Base-by-base conservation (phyloP, 2,329 filamentous ascomycete genomes). In the Bimuria novae-zelandiae region DNA sequence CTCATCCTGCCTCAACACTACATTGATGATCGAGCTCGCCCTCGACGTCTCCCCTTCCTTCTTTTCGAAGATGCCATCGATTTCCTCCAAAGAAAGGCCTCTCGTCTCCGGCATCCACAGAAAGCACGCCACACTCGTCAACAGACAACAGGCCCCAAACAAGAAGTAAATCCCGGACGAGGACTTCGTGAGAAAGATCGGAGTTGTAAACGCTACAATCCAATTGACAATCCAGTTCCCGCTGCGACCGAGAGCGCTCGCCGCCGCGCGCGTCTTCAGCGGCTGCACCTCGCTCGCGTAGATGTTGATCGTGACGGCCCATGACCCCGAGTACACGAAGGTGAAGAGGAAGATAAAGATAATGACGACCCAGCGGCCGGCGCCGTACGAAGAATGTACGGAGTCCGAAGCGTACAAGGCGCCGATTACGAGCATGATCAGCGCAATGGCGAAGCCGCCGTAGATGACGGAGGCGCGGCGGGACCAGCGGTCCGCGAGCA, bases 211-310 rank as follows among this genome's bases (percentile, higher is more conserved):
- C 1, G 68, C 69, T 4, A 72, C 70, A 16, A 72, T 45, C 42
- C 57, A 71, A 49, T 71, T 73, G 10, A 58, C 57, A 19, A 71
- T 59, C 65, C 64, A 60, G 16, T 59, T 63, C 3, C 54, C 46
- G 3, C 81, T 79, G 59, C 81, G 76, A 0, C 80, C 81, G 4
- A 61, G 40, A 14, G 52, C 53, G 1, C 37, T 59, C 3, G 82
- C 83, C 0, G 79, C 77, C 0, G 82, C 83, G 4, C 84, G 75
- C 0, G 82, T 85, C 33, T 78, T 71, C 3, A 76, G 74, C 0
- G 82, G 82, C 57, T 85, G 83, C 32, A 85, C 85, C 68, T 86
- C 84, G 7, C 78, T 77, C 0, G 80, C 77, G 52, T 84, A 86
- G 6, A 86, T 80, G 55, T 81, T 82, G 42, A 80, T 56, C 73